A percentile compares a stretch with the other conserved stretches of the same genome.
Conservation (phyloP, 768 basidiomycete species). For the Suillus subaureus region DNA sequence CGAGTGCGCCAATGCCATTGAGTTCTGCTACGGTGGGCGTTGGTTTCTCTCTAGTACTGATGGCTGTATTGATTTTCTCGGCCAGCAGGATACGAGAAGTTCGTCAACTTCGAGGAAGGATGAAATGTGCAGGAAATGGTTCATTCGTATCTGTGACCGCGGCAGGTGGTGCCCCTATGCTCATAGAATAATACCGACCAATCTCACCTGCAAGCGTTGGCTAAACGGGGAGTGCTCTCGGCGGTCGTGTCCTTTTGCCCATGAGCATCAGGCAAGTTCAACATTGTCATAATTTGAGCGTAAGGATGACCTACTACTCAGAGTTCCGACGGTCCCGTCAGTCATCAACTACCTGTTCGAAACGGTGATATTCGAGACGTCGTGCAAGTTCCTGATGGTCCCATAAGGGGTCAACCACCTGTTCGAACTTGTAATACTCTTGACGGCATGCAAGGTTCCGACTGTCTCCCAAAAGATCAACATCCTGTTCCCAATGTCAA, state of each 20-base stretch:
- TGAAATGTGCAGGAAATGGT: not conserved
- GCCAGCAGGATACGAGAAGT: not conserved
- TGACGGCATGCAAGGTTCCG: not conserved
- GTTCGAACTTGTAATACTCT: not conserved
- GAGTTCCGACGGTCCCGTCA: not conserved
- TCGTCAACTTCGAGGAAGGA: not conserved
- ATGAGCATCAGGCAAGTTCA: not conserved
- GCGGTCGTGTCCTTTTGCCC: not conserved
- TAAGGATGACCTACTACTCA: not conserved
- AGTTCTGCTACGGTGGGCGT: not conserved
- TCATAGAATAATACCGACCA: not conserved
- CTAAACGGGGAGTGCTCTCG: not conserved
- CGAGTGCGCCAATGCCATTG: not conserved
- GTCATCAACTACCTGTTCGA: too few species aligned
- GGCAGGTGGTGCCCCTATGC: not conserved
- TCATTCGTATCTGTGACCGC: not conserved
- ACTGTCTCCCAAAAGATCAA: not conserved
- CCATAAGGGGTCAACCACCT: not conserved
- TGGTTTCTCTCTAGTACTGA: not conserved
- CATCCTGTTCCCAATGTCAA: too few species aligned
- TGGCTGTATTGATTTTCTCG: not conserved
- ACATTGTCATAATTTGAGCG: not conserved
- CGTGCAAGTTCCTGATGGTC: not conserved
- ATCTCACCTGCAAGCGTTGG: not conserved
- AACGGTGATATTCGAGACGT: not conserved